Conservation (phyloP, 768 basidiomycete species). For the Austroboletus eburneus region DNA sequence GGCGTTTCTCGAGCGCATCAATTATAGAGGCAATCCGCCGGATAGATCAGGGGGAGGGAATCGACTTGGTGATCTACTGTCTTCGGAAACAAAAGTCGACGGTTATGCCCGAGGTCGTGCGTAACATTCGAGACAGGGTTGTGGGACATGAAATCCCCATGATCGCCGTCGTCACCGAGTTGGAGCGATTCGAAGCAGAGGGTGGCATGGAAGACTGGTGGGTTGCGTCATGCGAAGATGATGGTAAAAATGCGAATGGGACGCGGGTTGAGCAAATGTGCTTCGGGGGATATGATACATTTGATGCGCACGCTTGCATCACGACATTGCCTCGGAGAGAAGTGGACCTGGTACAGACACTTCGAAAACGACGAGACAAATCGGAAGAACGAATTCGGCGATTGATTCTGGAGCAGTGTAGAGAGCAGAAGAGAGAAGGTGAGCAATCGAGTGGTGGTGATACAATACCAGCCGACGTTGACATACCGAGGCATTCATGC, state of each 20-base stretch:
- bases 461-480: not conserved
- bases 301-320: conserved; percentile 37
- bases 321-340: conserved; percentile 28
- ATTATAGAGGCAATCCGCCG: conserved; percentile 14
- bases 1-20: not conserved
- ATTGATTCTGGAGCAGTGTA: conserved; percentile 16
- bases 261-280: conserved; percentile 20
- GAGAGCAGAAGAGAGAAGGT: conserved; percentile 9
- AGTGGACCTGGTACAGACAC: conserved; percentile 3
- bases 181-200: conserved; percentile 17
- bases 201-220: conserved; percentile 32
- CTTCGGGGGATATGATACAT: conserved; percentile 19
- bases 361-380: conserved; percentile 19
- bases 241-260: conserved; percentile 23
- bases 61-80: conserved; percentile 26
- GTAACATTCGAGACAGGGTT: conserved; percentile 2
- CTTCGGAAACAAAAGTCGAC: conserved; percentile 16
- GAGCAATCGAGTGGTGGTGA: too few species aligned
- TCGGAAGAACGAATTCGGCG: conserved; percentile 13
- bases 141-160: conserved; percentile 9
- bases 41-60: conserved; percentile 12
- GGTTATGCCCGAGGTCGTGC: conserved; percentile 11
- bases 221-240: conserved; percentile 6
- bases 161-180: conserved; percentile 25
- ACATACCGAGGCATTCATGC: conserved; percentile 1